Evolutionary conservation across 2,329 filamentous ascomycete species (phyloP).

Genomic region (Cladosporium oxysporum): DNA sequence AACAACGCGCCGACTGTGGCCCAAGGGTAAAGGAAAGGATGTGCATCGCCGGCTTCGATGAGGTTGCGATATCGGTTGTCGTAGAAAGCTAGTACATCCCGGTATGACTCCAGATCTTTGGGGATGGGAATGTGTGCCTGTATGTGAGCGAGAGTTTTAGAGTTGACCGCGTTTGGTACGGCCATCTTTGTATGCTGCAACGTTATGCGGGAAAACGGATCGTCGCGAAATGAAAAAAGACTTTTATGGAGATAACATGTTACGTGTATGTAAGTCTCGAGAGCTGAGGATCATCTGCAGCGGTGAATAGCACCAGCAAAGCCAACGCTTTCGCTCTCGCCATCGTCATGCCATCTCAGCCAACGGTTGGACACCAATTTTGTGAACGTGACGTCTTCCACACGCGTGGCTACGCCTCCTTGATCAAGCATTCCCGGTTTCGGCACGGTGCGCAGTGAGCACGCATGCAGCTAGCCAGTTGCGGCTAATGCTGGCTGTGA

Average conservation of each 20-base stretch:
- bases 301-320: neutral
- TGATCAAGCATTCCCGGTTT: neutral
- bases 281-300: neutral
- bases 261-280: neutral
- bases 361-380: slow-evolving; percentile 9
- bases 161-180: neutral
- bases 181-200: neutral
- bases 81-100: slow-evolving; percentile 30
- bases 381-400: slow-evolving; percentile 17
- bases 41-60: slow-evolving; percentile 42
- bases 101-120: slow-evolving; percentile 2
- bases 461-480: neutral
- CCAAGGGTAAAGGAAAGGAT: slow-evolving; percentile 50
- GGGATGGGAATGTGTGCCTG: slow-evolving; percentile 10
- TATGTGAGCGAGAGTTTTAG: neutral
- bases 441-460: slow-evolving; percentile 3
- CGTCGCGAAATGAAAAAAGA: neutral
- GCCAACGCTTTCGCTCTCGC: neutral
- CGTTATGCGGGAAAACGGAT: neutral
- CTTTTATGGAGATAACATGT: neutral
- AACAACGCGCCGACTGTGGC: slow-evolving; percentile 41
- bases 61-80: slow-evolving; percentile 43
- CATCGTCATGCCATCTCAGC: slow-evolving; percentile 13
- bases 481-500: neutral
- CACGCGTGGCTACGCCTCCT: neutral